These are phyloP conservation scores for Pisolithus marmoratus DNA, from an alignment of 768 basidiomycete genomes.

Conservation along the genomic window DNA sequence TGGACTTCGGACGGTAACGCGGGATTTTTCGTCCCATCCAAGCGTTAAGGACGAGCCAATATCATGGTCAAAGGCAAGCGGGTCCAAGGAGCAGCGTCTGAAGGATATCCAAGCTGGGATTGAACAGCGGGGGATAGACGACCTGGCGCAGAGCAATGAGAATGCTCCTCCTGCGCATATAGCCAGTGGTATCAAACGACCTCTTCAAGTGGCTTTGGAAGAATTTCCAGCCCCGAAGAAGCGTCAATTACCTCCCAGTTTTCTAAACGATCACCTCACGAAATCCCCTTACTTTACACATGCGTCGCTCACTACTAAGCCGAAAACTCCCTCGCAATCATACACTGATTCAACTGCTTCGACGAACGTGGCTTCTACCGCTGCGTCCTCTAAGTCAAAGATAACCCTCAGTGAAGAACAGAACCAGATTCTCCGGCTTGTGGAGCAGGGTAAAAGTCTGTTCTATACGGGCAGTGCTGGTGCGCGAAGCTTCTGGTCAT, in stretches of 20 bases:
- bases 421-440: slow-evolving; percentile 73
- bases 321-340: slow-evolving; percentile 3
- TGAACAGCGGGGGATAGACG: slow-evolving; percentile 33
- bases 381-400: slow-evolving; percentile 25
- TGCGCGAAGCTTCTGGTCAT: slow-evolving; percentile 33
- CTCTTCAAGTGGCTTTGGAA: slow-evolving; percentile 14
- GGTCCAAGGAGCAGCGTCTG: slow-evolving; percentile 37
- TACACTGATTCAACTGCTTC: slow-evolving; percentile 1
- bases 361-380: slow-evolving; percentile 1
- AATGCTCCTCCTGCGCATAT: slow-evolving; percentile 12
- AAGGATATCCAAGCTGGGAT: slow-evolving; percentile 58
- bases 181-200: slow-evolving; percentile 30
- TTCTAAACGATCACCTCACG: slow-evolving; percentile 35
- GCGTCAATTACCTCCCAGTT: slow-evolving; percentile 48
- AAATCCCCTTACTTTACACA: slow-evolving; percentile 30
- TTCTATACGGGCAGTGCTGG: slow-evolving; percentile 99
- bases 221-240: slow-evolving; percentile 40
- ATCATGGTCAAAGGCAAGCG: slow-evolving; percentile 35
- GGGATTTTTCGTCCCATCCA: slow-evolving; percentile 56
- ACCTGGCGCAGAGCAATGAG: slow-evolving; percentile 8
- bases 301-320: slow-evolving; percentile 11
- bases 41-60: slow-evolving; percentile 30
- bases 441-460: slow-evolving; percentile 64
- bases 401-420: slow-evolving; percentile 84
- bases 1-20: slow-evolving; percentile 53